These are phyloP conservation scores for Fusarium armeniacum DNA, from an alignment of 2,329 filamentous ascomycete species.

Conservation along the genomic window DNA sequence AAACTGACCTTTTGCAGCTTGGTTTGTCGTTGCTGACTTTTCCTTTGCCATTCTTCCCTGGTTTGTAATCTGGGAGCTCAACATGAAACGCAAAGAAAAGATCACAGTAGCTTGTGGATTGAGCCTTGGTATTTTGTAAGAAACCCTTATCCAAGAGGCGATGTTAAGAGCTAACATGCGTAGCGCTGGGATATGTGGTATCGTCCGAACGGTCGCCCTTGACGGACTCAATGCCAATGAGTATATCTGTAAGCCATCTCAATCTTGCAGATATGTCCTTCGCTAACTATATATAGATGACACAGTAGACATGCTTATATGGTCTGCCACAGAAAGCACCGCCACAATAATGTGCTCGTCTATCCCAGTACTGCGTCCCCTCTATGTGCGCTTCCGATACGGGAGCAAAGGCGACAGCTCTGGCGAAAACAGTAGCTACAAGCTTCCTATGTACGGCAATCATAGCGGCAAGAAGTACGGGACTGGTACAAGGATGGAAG, in stretches of 20 bases:
- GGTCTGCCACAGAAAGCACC: slow-evolving; percentile 37
- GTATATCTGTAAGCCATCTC: slow-evolving; percentile 22
- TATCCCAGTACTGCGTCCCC: slow-evolving; percentile 29
- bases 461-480: slow-evolving; percentile 29
- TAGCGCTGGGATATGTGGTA: slow-evolving; percentile 31
- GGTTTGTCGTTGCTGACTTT: slow-evolving; percentile 36
- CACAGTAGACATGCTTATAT: slow-evolving; percentile 37
- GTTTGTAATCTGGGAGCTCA: slow-evolving; percentile 38
- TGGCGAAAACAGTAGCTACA: neutral
- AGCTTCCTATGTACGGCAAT: slow-evolving; percentile 26
- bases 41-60: slow-evolving; percentile 32
- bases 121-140: slow-evolving; percentile 35
- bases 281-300: slow-evolving; percentile 7
- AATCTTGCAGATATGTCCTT: rapidly evolving
- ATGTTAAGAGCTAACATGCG: rapidly evolving
- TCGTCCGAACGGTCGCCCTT: slow-evolving; percentile 30
- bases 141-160: rapidly evolving
- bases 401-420: slow-evolving; percentile 32
- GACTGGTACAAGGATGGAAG: neutral
- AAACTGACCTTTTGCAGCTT: slow-evolving; percentile 1
- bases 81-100: slow-evolving; percentile 40
- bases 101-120: slow-evolving; percentile 31
- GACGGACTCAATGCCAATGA: slow-evolving; percentile 21
- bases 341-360: slow-evolving; percentile 38
- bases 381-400: slow-evolving; percentile 31